Conservation (phyloP, 495 filamentous ascomycete genomes). For the Aspergillus biplanus region DNA sequence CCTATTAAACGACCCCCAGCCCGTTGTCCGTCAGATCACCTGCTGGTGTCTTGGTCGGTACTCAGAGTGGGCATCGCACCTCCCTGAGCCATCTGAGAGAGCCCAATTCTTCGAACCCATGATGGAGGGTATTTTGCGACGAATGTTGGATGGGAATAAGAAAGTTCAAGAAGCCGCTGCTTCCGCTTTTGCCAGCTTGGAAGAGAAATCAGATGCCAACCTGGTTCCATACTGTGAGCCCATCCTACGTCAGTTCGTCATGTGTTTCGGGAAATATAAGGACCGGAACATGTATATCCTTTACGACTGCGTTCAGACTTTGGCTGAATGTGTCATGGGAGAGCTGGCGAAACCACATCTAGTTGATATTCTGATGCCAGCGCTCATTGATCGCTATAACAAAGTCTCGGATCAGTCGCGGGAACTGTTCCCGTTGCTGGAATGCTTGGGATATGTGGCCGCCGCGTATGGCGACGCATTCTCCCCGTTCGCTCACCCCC, state of each 20-base stretch:
- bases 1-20: conserved; percentile 79
- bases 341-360: conserved; percentile 77
- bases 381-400: conserved; percentile 87
- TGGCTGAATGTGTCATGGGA: conserved; percentile 88
- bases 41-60: conserved; percentile 97
- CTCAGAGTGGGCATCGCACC: conserved; percentile 86
- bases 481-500: conserved; percentile 77
- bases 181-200: conserved; percentile 93
- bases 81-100: conserved; percentile 65
- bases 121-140: conserved; percentile 93
- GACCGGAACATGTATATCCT: conserved; percentile 98
- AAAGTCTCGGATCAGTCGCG: conserved; percentile 85
- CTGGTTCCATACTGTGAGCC: conserved; percentile 84
- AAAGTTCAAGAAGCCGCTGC: conserved; percentile 96
- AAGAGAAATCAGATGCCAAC: conserved; percentile 84
- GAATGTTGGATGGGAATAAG: conserved; percentile 97
- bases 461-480: conserved; percentile 84
- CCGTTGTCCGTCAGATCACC: conserved; percentile 95
- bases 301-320: conserved; percentile 97
- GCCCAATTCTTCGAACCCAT: conserved; percentile 88
- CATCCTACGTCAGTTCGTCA: conserved; percentile 90
- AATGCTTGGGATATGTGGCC: conserved; percentile 93
- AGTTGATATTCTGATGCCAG: conserved; percentile 88
- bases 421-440: conserved; percentile 91
- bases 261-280: conserved; percentile 93